Evolutionary conservation across 148 eudicot species (phyloP).

Genomic region (Agrostemma githago): DNA sequence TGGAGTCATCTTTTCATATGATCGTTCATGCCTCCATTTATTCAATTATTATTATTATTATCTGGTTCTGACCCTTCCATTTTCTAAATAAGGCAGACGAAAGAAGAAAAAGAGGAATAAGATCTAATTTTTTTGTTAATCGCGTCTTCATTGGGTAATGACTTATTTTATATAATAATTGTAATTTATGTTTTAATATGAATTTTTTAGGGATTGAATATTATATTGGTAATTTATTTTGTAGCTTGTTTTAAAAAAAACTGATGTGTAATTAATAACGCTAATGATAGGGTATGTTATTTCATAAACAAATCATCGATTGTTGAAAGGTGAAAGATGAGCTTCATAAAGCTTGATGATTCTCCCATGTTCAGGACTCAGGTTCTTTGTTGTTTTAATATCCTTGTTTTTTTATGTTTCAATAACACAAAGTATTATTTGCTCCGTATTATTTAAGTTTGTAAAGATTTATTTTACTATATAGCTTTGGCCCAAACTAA

Average conservation of each 20-base stretch:
- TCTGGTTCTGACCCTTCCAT: neutral
- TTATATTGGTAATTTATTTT: too few species aligned
- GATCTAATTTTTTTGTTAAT: slow-evolving; percentile 27
- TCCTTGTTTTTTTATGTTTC: neutral
- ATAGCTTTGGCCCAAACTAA: too few species aligned
- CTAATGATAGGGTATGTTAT: neutral
- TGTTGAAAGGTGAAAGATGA: slow-evolving; percentile 39
- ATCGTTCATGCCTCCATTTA: neutral
- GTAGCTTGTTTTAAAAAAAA: too few species aligned
- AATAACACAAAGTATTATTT: too few species aligned
- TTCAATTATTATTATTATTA: neutral
- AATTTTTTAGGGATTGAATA: neutral
- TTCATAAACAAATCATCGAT: slow-evolving; percentile 29
- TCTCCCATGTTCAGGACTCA: slow-evolving; percentile 72
- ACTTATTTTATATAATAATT: neutral
- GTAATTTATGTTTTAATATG: neutral
- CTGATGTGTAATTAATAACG: neutral
- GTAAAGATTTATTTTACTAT: too few species aligned
- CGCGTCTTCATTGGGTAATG: slow-evolving; percentile 22
- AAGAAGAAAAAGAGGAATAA: neutral
- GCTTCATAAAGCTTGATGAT: slow-evolving; percentile 60
- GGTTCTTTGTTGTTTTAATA: slow-evolving; percentile 23
- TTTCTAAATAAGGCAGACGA: neutral
- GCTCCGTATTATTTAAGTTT: too few species aligned
- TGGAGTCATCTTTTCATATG: neutral